phyloP scores from a whole-genome alignment of 352 stramenopile genomes.

The Pythium rishiriense region DNA sequence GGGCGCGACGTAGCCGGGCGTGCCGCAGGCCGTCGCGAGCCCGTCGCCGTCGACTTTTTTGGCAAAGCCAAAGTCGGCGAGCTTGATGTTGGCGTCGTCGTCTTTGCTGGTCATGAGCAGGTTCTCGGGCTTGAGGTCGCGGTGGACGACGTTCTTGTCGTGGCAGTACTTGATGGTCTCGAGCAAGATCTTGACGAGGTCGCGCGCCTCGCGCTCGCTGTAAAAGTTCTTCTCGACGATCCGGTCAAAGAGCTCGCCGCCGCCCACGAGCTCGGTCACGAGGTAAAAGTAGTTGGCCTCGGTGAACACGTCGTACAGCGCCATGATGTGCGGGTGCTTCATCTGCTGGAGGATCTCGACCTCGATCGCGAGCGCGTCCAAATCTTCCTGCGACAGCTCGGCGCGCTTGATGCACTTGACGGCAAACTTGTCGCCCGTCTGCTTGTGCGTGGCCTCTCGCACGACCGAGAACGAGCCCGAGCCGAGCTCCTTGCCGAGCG shows the following conservation, averaged over 20 bases:
- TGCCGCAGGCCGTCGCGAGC: conserved; percentile 70
- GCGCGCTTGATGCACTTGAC: conserved; percentile 89
- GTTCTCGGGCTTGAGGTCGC: conserved; percentile 88
- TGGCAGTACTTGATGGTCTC: conserved; percentile 87
- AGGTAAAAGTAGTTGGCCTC: conserved; percentile 95
- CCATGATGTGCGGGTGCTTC: conserved; percentile 89
- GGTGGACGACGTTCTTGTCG: conserved; percentile 80
- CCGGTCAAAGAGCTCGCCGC: conserved; percentile 85
- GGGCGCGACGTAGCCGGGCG: conserved; percentile 73
- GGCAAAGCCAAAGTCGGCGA: conserved; percentile 84
- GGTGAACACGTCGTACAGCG: conserved; percentile 91
- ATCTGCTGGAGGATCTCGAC: conserved; percentile 80
- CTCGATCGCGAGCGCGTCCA: conserved; percentile 74
- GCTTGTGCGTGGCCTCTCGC: conserved; percentile 43
- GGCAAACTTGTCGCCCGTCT: conserved; percentile 41
- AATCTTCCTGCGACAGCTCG: conserved; percentile 51
- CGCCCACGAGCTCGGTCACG: conserved; percentile 95
- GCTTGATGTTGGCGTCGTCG: conserved; percentile 82
- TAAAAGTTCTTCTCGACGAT: conserved; percentile 91
- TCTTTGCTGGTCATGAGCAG: conserved; percentile 71
- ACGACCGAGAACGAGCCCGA: conserved; percentile 63
- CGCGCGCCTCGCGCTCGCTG: conserved; percentile 71
- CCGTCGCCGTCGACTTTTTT: conserved; percentile 68
- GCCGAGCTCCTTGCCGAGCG: conserved; percentile 49
- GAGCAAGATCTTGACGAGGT: conserved; percentile 79